A percentile compares a stretch with the other conserved stretches of the same genome.
Conservation (phyloP, 148 eudicot species). For the Silene conica region DNA sequence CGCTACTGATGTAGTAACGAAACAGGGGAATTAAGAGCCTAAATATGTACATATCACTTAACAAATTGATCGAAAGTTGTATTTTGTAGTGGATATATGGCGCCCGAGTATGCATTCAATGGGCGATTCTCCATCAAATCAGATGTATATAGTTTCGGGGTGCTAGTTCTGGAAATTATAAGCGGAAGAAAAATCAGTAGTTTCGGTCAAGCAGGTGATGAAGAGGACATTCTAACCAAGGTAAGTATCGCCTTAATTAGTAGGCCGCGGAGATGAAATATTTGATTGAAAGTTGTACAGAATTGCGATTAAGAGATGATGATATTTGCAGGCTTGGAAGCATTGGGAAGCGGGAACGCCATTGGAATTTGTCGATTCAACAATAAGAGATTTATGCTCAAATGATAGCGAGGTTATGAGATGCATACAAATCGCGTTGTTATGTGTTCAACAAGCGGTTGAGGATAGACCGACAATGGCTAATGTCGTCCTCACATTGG, state of each 20-base stretch:
- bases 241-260: slow-evolving; percentile 17
- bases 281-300: too few relatives aligned
- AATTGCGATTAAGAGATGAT: background rate
- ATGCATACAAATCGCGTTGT: slow-evolving; percentile 43
- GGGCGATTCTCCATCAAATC: slow-evolving; percentile 27
- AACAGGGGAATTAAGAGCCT: too few relatives aligned
- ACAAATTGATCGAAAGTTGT: too few relatives aligned
- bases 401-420: slow-evolving; percentile 24
- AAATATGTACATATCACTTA: too few relatives aligned
- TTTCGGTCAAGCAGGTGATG: background rate
- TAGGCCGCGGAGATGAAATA: too few relatives aligned
- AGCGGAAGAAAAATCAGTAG: slow-evolving; percentile 26
- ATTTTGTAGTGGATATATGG: slow-evolving; percentile 35
- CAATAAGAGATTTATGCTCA: slow-evolving; percentile 20
- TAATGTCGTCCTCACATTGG: slow-evolving; percentile 29
- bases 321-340: slow-evolving; percentile 19
- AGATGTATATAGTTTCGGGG: slow-evolving; percentile 30
- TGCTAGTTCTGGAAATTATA: slow-evolving; percentile 33
- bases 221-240: slow-evolving; percentile 28
- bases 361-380: slow-evolving; percentile 25
- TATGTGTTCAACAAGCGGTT: slow-evolving; percentile 44
- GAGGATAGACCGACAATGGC: slow-evolving; percentile 46
- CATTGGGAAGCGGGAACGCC: slow-evolving; percentile 14
- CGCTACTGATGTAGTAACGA: background rate
- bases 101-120: slow-evolving; percentile 26